Conservation (phyloP, 2,329 filamentous ascomycete genomes). For the Cladosporium sp. region DNA sequence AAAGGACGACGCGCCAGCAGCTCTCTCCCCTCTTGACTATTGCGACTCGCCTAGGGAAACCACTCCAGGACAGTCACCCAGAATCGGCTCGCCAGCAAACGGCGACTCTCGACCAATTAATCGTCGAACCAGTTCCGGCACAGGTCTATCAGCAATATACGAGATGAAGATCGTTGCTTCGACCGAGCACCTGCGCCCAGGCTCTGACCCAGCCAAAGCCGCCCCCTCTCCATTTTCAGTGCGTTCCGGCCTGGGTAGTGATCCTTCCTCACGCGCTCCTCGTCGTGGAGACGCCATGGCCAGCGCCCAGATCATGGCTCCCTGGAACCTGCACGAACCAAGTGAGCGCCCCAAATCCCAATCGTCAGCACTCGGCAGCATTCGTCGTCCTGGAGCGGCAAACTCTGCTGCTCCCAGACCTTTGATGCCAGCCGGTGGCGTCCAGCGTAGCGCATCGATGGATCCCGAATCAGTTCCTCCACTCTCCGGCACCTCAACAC, state of each 20-base stretch:
- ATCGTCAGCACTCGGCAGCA: slow-evolving; percentile 33
- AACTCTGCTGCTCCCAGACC: slow-evolving; percentile 20
- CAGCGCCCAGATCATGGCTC: background rate
- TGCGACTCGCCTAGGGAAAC: slow-evolving; percentile 8
- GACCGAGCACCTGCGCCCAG: slow-evolving; percentile 65
- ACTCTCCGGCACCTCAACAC: slow-evolving; percentile 17
- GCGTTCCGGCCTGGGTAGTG: background rate
- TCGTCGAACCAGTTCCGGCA: slow-evolving; percentile 38
- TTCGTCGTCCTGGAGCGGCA: slow-evolving; percentile 33
- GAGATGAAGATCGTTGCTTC: slow-evolving; percentile 72
- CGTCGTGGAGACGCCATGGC: background rate
- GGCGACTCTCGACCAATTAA: slow-evolving; percentile 24
- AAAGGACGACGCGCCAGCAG: slow-evolving; percentile 40
- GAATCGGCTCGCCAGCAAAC: slow-evolving; percentile 18
- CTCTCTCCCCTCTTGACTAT: slow-evolving; percentile 10
- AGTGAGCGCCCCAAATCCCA: slow-evolving; percentile 2
- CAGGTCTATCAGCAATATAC: slow-evolving; percentile 56
- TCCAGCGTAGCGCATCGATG: slow-evolving; percentile 11
- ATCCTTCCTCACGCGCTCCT: background rate
- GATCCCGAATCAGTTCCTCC: slow-evolving; percentile 5
- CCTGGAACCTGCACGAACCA: slow-evolving; percentile 3
- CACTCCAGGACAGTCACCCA: slow-evolving; percentile 16
- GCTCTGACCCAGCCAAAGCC: slow-evolving; percentile 34
- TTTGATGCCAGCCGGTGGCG: slow-evolving; percentile 12
- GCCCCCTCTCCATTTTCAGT: background rate